Evolutionary conservation across 1,284 basidiomycete genomes (phyloP).

Genomic region (Flammula alnicola): DNA sequence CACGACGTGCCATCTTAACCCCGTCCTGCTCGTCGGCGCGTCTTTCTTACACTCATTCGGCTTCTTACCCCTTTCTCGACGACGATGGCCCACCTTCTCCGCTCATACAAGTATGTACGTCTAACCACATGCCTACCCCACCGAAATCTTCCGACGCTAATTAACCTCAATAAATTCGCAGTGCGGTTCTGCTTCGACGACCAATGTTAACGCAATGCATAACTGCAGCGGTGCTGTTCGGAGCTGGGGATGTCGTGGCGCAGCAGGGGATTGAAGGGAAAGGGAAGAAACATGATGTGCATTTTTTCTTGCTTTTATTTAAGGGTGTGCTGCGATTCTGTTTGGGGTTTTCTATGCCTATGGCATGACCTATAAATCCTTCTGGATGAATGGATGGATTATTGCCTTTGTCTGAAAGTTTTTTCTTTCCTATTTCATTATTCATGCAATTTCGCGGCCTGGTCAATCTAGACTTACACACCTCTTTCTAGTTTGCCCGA

Average conservation of each 20-base stretch:
- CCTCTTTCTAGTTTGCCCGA: conserved; percentile 56
- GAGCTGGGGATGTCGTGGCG: conserved; percentile 1
- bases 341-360: not conserved
- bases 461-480: not conserved
- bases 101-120: conserved; percentile 1
- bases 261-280: conserved; percentile 1
- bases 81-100: not conserved
- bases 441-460: not conserved
- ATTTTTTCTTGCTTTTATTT: not conserved
- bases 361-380: not conserved
- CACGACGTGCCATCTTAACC: no score
- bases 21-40: no score
- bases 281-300: conserved; percentile 1
- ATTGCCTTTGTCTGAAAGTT: no score
- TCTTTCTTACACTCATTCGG: no score
- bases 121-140: not conserved
- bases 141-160: not conserved
- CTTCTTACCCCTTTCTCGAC: no score
- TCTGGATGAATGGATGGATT: no score
- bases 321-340: not conserved
- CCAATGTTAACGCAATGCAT: conserved; percentile 4
- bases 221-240: not conserved
- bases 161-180: no score
- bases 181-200: conserved; percentile 1
- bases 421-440: not conserved